Conservation (phyloP, 2,329 filamentous ascomycete species). For the Sporothrix euskadiensis region DNA sequence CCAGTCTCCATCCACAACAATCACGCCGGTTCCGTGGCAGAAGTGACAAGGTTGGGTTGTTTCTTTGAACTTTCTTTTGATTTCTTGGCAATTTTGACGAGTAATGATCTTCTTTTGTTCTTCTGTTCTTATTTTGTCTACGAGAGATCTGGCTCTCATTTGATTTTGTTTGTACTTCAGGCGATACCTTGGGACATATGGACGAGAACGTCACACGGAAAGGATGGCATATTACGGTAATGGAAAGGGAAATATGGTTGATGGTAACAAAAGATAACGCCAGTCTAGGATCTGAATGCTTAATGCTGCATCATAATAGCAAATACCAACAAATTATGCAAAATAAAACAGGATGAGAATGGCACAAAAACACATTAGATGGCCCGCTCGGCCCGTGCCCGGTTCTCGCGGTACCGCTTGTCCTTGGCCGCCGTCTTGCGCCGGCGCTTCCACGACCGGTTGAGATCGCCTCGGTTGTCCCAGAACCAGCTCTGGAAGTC, state of each 20-base stretch:
- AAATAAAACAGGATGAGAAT: neutral
- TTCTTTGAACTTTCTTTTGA: no score
- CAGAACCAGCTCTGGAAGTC: slow-evolving; percentile 70
- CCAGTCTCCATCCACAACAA: neutral
- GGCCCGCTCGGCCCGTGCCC: slow-evolving; percentile 46
- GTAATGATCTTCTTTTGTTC: neutral
- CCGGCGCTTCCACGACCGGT: slow-evolving; percentile 65
- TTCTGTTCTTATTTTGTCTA: neutral
- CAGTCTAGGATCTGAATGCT: neutral
- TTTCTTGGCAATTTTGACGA: neutral
- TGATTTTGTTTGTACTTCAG: neutral
- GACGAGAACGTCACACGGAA: neutral
- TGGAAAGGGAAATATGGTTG: neutral
- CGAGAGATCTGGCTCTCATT: neutral
- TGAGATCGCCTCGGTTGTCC: slow-evolving; percentile 65
- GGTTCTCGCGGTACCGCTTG: slow-evolving; percentile 66
- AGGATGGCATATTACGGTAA: neutral
- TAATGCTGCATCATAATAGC: neutral
- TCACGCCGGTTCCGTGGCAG: neutral
- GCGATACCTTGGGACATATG: neutral
- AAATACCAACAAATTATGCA: neutral
- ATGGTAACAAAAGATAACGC: neutral
- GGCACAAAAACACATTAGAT: slow-evolving; percentile 36
- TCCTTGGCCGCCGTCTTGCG: slow-evolving; percentile 65
- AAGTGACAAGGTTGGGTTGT: neutral